Base-by-base conservation (phyloP, 1,139 yeast genomes). In the Kurtzmaniella natalensis region DNA sequence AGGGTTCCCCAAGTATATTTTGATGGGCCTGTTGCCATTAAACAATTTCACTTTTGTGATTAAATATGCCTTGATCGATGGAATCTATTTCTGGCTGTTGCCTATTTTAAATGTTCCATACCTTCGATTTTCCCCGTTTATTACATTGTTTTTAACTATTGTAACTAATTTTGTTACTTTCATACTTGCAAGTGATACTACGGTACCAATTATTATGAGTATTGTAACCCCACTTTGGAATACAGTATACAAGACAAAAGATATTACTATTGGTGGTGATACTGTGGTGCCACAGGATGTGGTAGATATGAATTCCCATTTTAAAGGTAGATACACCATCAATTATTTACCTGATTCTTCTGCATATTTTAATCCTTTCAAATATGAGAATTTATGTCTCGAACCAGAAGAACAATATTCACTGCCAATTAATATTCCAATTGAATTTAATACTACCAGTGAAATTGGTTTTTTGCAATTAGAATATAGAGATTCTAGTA, bases 281-380 rank as follows among this genome's bases (percentile, higher is more conserved):
- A 51, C 68, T 10, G 63, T 70, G 5, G 60, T 57, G 32, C 46
- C 69, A 1, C 53, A 55, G n/a, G 51, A 62, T 37, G 61, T 79
- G 6, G 50, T 73, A 16, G 85, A 86, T 46, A 70, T 81, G 37
- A 73, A 85, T 22, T 63, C 81, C 3, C 94, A 88, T 53, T 83
- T 92, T 51, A 81, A 77, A 46, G 98, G 97, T 32, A 78, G 77
- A 37, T 84, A 85, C 50, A 84, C 92, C 2, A 82, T 92, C 44
- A 84, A 89, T 47, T 85, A 85, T 45, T 64, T 94, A 28, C 98
- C 98, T 0, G 97, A 92, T 53, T 84, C 95, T 28, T 81, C 94
- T 0, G 96, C 94, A 2, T 67, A 71, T 46, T 64, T 94, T 51
- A 87, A 89, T 44, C 96, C 96, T 2, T 76, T 79, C 44, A 75